phyloP scores from a whole-genome alignment of 352 stramenopile genomes.

The Pythium scleroteichum region DNA sequence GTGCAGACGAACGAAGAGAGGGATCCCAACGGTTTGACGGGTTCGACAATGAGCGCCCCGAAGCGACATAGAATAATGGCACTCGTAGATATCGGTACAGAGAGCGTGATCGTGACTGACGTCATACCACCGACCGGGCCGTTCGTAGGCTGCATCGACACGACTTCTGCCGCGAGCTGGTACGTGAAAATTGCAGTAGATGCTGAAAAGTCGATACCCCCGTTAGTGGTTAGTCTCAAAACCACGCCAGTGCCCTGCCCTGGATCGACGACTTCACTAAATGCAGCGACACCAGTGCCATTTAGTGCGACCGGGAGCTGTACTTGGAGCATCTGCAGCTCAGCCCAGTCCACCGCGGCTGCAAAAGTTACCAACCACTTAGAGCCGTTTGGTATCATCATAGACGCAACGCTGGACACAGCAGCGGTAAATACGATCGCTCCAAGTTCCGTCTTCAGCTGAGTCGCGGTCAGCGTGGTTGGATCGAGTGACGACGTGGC shows the following conservation, averaged over 20 bases:
- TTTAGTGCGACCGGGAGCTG: slow-evolving; percentile 21
- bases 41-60: slow-evolving; percentile 40
- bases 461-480: slow-evolving; percentile 2
- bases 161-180: slow-evolving; percentile 35
- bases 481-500: slow-evolving; percentile 6
- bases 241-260: slow-evolving; percentile 27
- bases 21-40: slow-evolving; percentile 2
- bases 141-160: slow-evolving; percentile 36
- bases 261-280: slow-evolving; percentile 22
- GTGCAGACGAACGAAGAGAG: slow-evolving; percentile 13
- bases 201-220: slow-evolving; percentile 36
- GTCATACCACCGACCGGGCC: slow-evolving; percentile 65
- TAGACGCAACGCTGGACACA: not conserved
- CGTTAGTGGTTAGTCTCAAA: slow-evolving; percentile 37
- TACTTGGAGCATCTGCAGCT: slow-evolving; percentile 14
- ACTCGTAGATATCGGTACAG: slow-evolving; percentile 21
- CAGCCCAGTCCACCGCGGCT: slow-evolving; percentile 4
- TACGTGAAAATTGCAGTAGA: slow-evolving; percentile 47
- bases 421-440: slow-evolving; percentile 12
- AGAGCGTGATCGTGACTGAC: slow-evolving; percentile 39
- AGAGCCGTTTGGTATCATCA: slow-evolving; percentile 11
- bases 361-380: slow-evolving; percentile 30
- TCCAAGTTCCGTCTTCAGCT: slow-evolving; percentile 27
- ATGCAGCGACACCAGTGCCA: slow-evolving; percentile 22
- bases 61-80: slow-evolving; percentile 55